Evolutionary conservation across 1,139 yeast species (phyloP).

Genomic region (Tardiomyces depauwii): DNA sequence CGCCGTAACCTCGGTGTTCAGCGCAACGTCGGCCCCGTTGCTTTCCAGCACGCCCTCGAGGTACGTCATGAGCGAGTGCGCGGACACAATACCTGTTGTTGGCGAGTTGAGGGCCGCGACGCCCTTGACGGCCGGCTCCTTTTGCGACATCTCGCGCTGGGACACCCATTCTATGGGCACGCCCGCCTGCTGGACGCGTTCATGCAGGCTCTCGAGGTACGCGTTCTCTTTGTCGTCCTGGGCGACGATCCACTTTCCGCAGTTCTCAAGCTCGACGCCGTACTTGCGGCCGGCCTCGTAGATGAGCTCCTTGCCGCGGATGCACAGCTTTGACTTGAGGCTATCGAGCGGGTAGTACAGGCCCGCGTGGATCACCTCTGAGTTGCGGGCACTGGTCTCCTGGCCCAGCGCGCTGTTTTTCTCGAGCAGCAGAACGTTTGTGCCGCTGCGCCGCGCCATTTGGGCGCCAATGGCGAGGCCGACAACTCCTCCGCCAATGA

Average conservation of each 20-base stretch:
- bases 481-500: slow-evolving; percentile 82
- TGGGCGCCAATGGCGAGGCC: slow-evolving; percentile 77
- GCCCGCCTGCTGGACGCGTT: slow-evolving; percentile 32
- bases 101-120: slow-evolving; percentile 65
- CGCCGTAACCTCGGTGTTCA: slow-evolving; percentile 45
- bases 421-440: slow-evolving; percentile 57
- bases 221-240: slow-evolving; percentile 55
- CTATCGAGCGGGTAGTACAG: slow-evolving; percentile 63
- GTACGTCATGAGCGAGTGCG: slow-evolving; percentile 62
- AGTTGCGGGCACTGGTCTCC: slow-evolving; percentile 79
- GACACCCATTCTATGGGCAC: slow-evolving; percentile 53
- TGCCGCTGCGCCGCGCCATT: slow-evolving; percentile 34
- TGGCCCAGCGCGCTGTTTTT: slow-evolving; percentile 54
- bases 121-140: slow-evolving; percentile 52
- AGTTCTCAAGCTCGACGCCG: slow-evolving; percentile 45
- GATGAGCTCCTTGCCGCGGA: slow-evolving; percentile 59
- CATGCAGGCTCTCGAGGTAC: slow-evolving; percentile 42
- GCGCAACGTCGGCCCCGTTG: slow-evolving; percentile 53
- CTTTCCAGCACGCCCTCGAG: slow-evolving; percentile 42
- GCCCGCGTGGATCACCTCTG: slow-evolving; percentile 92
- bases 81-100: slow-evolving; percentile 73
- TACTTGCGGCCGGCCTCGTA: slow-evolving; percentile 41
- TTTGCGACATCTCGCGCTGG: slow-evolving; percentile 29
- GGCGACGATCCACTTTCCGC: slow-evolving; percentile 89
- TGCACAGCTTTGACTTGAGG: slow-evolving; percentile 57